A percentile compares a stretch with the other conserved stretches of the same genome.
Conservation (phyloP, 169 alveolate genomes). For the Theileria orientalis region DNA sequence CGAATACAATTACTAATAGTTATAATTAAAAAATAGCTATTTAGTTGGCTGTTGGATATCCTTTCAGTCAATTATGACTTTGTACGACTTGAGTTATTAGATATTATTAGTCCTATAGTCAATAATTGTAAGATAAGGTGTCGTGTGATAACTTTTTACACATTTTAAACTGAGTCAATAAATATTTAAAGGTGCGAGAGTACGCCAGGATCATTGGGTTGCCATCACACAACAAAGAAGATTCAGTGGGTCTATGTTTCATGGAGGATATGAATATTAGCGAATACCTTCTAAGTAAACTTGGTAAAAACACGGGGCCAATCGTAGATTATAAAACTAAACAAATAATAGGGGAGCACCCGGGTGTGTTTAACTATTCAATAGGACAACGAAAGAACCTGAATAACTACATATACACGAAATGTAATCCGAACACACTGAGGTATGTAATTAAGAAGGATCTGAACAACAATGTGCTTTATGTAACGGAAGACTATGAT, state of each 20-base stretch:
- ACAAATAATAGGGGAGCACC: constrained; percentile 65
- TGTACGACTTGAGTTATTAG: too few species aligned
- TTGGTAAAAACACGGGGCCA: constrained; percentile 70
- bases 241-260: constrained; percentile 76
- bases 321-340: constrained; percentile 61
- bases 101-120: too few species aligned
- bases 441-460: constrained; percentile 62
- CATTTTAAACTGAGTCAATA: not conserved
- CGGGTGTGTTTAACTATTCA: constrained; percentile 71
- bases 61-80: too few species aligned
- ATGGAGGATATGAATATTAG: constrained; percentile 66
- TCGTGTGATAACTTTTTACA: not conserved
- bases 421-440: constrained; percentile 10
- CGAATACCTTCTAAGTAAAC: constrained; percentile 34
- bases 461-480: constrained; percentile 39
- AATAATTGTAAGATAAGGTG: too few species aligned
- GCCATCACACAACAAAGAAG: constrained; percentile 65
- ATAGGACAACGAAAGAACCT: constrained; percentile 74
- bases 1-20: not conserved
- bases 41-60: too few species aligned
- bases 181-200: constrained; percentile 59
- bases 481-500: constrained; percentile 40
- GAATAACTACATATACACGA: constrained; percentile 38
- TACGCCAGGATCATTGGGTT: constrained; percentile 56
- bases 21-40: too few species aligned